phyloP scores from a whole-genome alignment of 768 basidiomycete genomes.

The Psilocybe subaeruginosa region DNA sequence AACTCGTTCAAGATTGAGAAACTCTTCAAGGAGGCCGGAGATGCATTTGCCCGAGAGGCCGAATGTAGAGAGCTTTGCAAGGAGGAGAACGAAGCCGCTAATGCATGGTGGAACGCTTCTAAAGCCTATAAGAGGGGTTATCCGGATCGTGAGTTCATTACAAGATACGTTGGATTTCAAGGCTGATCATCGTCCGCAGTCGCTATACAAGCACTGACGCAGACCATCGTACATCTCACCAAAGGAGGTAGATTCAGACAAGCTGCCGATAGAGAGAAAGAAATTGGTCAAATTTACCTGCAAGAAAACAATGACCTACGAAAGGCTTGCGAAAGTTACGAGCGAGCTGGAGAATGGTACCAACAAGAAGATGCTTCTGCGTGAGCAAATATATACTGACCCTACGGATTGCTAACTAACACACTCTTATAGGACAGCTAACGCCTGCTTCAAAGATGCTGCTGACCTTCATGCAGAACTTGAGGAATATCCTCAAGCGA shows the following conservation, averaged over 20 bases:
- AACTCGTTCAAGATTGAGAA: constrained; percentile 94
- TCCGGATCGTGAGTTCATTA: constrained; percentile 69
- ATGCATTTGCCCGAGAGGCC: constrained; percentile 91
- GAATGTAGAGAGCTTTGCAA: constrained; percentile 90
- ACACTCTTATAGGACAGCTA: constrained; percentile 75
- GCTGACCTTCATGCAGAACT: constrained; percentile 93
- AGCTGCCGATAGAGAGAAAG: constrained; percentile 97
- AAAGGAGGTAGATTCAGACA: constrained; percentile 91
- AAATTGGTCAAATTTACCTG: constrained; percentile 94
- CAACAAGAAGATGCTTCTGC: constrained; percentile 95
- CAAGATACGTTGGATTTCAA: constrained; percentile 14
- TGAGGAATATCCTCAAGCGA: constrained; percentile 83
- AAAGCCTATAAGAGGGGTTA: constrained; percentile 93
- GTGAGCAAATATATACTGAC: constrained; percentile 51
- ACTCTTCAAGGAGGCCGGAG: constrained; percentile 88
- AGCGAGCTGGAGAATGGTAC: constrained; percentile 96
- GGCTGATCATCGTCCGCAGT: constrained; percentile 49
- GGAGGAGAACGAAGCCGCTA: constrained; percentile 93
- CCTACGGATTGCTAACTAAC: background rate
- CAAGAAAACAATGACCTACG: constrained; percentile 78
- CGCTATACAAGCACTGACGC: constrained; percentile 84
- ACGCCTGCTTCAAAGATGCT: constrained; percentile 94
- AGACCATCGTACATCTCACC: constrained; percentile 84
- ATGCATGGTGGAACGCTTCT: constrained; percentile 98
- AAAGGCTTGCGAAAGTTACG: constrained; percentile 90